A percentile compares a stretch with the other conserved stretches of the same genome.
These are phyloP conservation scores for Oleoguttula mirabilis DNA, from an alignment of 495 filamentous ascomycete genomes.

Conservation along the genomic window DNA sequence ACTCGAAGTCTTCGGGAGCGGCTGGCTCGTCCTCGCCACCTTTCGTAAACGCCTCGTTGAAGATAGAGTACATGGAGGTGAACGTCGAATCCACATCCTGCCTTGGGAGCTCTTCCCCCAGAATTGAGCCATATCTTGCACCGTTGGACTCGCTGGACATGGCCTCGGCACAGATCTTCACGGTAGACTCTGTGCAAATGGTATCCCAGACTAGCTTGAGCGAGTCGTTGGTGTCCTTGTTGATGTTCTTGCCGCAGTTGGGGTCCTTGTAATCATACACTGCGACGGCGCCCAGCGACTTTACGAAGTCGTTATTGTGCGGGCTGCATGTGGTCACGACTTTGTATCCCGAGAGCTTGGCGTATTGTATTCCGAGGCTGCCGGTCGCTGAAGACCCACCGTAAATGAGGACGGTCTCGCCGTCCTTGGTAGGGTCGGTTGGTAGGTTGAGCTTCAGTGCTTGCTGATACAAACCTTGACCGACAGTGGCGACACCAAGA, in stretches of 20 bases:
- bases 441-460: constrained; percentile 33
- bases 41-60: constrained; percentile 23
- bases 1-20: constrained; percentile 30
- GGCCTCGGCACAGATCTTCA: constrained; percentile 25
- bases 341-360: constrained; percentile 36
- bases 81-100: constrained; percentile 24
- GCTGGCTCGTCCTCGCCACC: constrained; percentile 15
- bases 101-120: constrained; percentile 25
- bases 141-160: constrained; percentile 17
- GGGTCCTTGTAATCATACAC: constrained; percentile 45
- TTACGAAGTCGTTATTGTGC: constrained; percentile 42
- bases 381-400: constrained; percentile 39
- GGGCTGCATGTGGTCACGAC: constrained; percentile 45
- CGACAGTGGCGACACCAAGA: constrained; percentile 41
- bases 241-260: constrained; percentile 32
- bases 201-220: constrained; percentile 27
- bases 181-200: constrained; percentile 22
- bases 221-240: constrained; percentile 24
- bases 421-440: constrained; percentile 12
- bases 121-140: constrained; percentile 17
- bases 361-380: constrained; percentile 45
- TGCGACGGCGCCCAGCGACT: constrained; percentile 37
- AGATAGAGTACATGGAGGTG: constrained; percentile 27
- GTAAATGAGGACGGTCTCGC: constrained; percentile 39
- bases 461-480: constrained; percentile 37